Evolutionary conservation across 129 eudicot species (phyloP), one percentile per base, ranked within the genome.

Genomic region (Tanacetum coccineum): DNA sequence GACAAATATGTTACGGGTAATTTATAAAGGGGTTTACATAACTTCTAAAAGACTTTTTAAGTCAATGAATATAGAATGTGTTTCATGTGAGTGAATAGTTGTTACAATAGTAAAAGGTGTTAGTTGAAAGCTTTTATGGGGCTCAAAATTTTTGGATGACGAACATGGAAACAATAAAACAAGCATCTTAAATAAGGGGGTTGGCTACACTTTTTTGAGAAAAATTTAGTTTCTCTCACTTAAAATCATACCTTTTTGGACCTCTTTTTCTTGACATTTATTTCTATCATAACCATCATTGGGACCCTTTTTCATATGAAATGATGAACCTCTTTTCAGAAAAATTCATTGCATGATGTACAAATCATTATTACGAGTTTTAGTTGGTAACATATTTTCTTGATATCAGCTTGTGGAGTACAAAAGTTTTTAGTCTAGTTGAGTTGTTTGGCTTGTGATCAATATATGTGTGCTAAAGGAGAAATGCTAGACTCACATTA

Each of bases 61-160:
- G 42, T 36, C 42, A 36, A 36, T 1, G 42, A 22, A 20, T 20
- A 55, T 49, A 55, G 30, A 74, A 21, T 26, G n/a, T 14, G 48
- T 57, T 63, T 54, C 52, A 55, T 74, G 60, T 30, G 78, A 65
- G 78, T 74, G 52, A 65, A 68, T 60, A 63, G 70, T 76, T 30
- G 78, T 45, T 66, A 65, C 60, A 65, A 68, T 60, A 63, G 70
- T 76, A 68, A 67, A 75, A 59, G 49, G 48, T 60, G 79, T 68
- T 60, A 68, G 71, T 62, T 76, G 75, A 47, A 68, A 62, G 75
- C 44, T 68, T 76, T 76, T 69, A 76, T 62, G 80, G 80, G 70
- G 80, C 80, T 76, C 75, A 76, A 68, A 69, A 68, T 3, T 6
- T 76, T 52, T 61, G 70, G 65, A 76, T 28, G 44, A 68, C 54